Base-by-base conservation (phyloP, 176 grass and related monocot genomes). In the Dendrocalamus sinicus region DNA sequence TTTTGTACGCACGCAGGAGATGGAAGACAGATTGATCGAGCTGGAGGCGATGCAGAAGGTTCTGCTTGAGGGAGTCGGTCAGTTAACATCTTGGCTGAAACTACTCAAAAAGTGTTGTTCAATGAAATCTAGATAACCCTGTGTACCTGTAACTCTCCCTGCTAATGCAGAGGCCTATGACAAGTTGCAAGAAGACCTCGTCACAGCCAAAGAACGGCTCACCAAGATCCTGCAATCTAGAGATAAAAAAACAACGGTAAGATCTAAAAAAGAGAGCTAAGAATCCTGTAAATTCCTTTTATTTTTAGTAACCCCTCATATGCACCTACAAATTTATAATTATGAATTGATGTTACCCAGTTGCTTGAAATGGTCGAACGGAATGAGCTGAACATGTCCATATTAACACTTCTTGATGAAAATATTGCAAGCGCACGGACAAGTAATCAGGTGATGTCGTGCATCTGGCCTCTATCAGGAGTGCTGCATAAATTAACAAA, bases 1-100 rank as follows among this genome's bases (percentile, higher is more conserved):
- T 3, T 12, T 0, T 13, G 23, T 37, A 12, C 5, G 19, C 88
- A 12, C 5, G 19, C 88, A 98, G 95, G 93, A 95, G 22, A 87
- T 93, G 85, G 93, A 98, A 26, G 96, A 95, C 72, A 94, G 93
- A 47, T 24, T 94, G 79, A 88, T 95, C 72, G 96, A 98, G 81
- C 60, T 98, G 81, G 96, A 95, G 32, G 90, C 93, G 11, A 95
- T 98, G 93, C 96, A 98, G 60, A 98, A 89, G 75, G 93, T 95
- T 74, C 86, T 98, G 86, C 80, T 73, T 1, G 91, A 98, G 90
- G 93, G 96, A 90, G 84, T 90, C n/a, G 93, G 96, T 95, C 60
- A 81, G 85, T 93, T 67, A 37, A 58, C 43, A 54, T 53, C 65
- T 86, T 48, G 7, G 30, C 12, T 2, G 3, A 5, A 44, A 76